Conservation (phyloP, 805 yeast species). For the Metschnikowia continentalis region DNA sequence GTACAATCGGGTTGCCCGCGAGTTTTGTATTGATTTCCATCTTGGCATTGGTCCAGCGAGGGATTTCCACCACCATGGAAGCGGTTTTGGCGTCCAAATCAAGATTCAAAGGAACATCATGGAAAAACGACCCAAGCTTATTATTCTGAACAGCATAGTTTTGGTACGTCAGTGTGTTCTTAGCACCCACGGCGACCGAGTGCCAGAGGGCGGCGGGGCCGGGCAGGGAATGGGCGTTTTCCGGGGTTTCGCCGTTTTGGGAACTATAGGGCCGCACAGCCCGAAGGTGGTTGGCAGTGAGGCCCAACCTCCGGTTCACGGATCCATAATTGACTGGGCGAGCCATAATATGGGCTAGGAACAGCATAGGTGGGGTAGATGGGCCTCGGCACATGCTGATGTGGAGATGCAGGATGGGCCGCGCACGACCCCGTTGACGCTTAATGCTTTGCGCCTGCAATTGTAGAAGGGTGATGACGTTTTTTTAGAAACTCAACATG, state of each 20-base stretch:
- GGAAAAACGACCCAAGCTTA: conserved; percentile 61
- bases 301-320: conserved; percentile 9
- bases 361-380: background rate
- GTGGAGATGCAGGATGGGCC: background rate
- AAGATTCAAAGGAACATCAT: conserved; percentile 61
- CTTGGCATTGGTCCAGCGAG: conserved; percentile 98
- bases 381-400: background rate
- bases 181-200: conserved; percentile 24
- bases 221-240: background rate
- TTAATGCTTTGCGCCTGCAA: too few species aligned
- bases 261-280: background rate
- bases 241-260: background rate
- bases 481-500: too few species aligned
- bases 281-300: conserved; percentile 11
- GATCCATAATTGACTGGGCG: background rate
- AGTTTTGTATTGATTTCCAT: conserved; percentile 87
- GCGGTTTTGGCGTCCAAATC: conserved; percentile 39
- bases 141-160: conserved; percentile 39
- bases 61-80: conserved; percentile 89
- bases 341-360: conserved; percentile 1
- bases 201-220: background rate
- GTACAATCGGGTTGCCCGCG: conserved; percentile 86
- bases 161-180: conserved; percentile 35
- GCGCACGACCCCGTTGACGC: background rate
- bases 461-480: too few species aligned